phyloP scores from a whole-genome alignment of 306 rosid species.

The Purshia tridentata region DNA sequence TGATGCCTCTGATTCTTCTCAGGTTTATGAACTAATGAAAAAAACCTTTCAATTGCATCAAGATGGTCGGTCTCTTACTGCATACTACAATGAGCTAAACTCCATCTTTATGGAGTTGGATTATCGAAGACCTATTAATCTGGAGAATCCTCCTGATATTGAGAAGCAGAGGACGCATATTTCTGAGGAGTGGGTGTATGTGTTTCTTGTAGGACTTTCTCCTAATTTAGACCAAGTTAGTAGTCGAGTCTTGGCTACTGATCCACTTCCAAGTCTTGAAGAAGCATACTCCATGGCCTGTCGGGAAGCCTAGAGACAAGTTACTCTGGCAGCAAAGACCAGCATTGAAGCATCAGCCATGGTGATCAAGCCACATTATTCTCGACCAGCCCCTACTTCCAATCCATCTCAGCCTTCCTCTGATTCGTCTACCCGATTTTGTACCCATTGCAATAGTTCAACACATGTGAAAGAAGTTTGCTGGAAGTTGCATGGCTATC shows the following conservation, averaged over 20 bases:
- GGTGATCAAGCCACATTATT: background rate
- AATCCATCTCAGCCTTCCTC: too few species aligned
- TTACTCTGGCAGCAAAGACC: background rate
- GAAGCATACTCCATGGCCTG: background rate
- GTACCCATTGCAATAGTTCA: background rate
- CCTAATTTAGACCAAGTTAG: slow-evolving; percentile 1
- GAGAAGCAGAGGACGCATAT: background rate
- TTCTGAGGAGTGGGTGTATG: background rate
- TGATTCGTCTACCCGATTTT: background rate
- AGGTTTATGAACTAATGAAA: background rate
- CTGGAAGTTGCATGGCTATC: background rate
- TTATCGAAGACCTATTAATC: background rate
- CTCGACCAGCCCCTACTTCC: background rate
- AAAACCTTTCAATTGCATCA: background rate
- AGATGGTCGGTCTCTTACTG: background rate
- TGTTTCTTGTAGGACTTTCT: background rate
- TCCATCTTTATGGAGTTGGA: slow-evolving; percentile 3
- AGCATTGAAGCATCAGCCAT: background rate
- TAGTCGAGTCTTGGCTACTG: background rate
- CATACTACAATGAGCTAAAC: background rate
- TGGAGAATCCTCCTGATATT: background rate
- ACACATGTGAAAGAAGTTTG: background rate
- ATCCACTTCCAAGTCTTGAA: background rate
- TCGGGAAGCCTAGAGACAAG: background rate
- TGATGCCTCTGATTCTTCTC: background rate